Evolutionary conservation across 768 basidiomycete species (phyloP), one percentile per base, ranked within the genome.

Genomic region (Filobasidium floriforme): DNA sequence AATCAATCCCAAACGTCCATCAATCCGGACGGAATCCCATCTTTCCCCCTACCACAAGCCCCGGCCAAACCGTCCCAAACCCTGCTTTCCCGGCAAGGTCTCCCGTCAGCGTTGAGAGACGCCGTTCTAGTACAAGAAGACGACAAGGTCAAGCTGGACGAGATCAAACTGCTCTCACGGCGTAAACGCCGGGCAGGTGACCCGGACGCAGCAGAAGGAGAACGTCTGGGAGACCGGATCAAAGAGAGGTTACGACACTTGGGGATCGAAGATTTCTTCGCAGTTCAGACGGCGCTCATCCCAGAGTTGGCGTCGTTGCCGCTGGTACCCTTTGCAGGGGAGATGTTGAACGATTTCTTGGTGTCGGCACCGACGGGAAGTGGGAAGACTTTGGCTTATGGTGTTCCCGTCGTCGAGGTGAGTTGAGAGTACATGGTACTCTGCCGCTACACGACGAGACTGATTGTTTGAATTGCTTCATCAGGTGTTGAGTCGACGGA

Each of bases 341-440:
- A 83, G 65, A 82, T 85, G 41, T 86, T 86, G 29, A 83, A 83
- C 29, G 96, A 99, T 78, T 83, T 92, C 14, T 93, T 92, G 71
- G 89, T 94, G 14, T 96, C 92, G 9, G 96, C 96, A 0, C 96
- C 96, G 0, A 99, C 96, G 0, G 96, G 96, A 26, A 96, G 92
- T 71, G 96, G 96, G 0, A 99, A 99, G 79, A 99, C 94, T 0
- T 82, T 99, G 32, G 89, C 91, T n/a, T 99, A 99, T 79, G 89
- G 87, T 1, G 80, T 98, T 41, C 96, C 96, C 0, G 89, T 97
- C 63, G 82, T 96, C 37, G 91, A 96, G 83, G 91, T 88, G 65
- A 66, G 79, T 37, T 15, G 26, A 40, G 19, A 26, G 19, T n/a
- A 60, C 1, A 14, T 59, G 18, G 5, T 14, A 15, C 19, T 41